Conservation (phyloP, 306 rosid genomes). For the Prunus mira region DNA sequence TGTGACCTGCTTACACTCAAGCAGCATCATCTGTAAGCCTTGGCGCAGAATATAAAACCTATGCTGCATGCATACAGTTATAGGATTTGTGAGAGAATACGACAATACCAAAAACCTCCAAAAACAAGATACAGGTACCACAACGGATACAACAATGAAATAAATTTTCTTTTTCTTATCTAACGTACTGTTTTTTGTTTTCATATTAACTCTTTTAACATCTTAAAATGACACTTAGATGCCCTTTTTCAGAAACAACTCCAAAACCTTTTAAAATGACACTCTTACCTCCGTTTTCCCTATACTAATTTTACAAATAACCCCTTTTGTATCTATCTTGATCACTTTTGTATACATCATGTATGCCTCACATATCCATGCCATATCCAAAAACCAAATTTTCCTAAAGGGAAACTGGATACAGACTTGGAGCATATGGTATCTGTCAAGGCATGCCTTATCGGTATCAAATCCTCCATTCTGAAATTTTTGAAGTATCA, state of each 20-base stretch:
- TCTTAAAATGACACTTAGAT: neutral
- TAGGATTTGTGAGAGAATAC: neutral
- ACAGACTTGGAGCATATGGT: neutral
- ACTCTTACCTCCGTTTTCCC: neutral
- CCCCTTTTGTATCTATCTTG: neutral
- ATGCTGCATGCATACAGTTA: neutral
- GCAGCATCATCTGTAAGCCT: neutral
- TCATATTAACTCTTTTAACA: neutral
- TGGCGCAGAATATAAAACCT: neutral
- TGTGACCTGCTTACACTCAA: neutral
- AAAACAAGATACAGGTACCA: neutral
- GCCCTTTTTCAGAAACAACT: neutral
- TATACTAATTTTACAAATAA: neutral
- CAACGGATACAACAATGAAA: neutral
- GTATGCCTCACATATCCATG: neutral
- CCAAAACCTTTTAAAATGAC: neutral
- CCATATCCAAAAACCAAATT: neutral
- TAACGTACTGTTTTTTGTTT: neutral
- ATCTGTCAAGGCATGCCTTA: neutral
- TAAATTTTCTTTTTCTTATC: too few species aligned
- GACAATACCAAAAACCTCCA: neutral
- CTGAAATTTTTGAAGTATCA: neutral
- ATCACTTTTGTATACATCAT: neutral
- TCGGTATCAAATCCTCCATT: neutral
- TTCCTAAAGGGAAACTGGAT: neutral